Conservation (phyloP, 2,329 filamentous ascomycete species). For the Lachnellula hyalina region DNA sequence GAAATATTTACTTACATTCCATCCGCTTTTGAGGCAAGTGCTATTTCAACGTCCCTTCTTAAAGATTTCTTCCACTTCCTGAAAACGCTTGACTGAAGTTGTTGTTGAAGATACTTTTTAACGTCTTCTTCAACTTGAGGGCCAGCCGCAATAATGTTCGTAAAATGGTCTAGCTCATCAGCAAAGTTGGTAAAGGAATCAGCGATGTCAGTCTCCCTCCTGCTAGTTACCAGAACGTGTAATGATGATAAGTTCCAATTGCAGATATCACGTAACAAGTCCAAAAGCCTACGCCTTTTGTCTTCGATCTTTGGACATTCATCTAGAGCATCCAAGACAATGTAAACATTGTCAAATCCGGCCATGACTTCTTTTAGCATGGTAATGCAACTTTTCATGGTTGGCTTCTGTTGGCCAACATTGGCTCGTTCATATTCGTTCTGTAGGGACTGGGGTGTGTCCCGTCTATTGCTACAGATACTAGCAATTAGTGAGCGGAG, state of each 20-base stretch:
- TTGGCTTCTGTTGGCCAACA: conserved; percentile 7
- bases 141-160: not conserved
- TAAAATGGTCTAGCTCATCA: not conserved
- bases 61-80: not conserved
- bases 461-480: conserved; percentile 9
- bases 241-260: not conserved
- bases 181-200: not conserved
- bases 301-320: conserved; percentile 11
- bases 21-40: conserved; percentile 1
- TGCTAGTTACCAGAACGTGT: conserved; percentile 18
- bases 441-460: conserved; percentile 1
- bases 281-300: not conserved
- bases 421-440: conserved; percentile 1
- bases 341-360: conserved; percentile 7
- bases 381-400: not conserved
- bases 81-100: not conserved
- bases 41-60: not conserved
- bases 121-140: conserved; percentile 2
- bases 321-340: conserved; percentile 17
- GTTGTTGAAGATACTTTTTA: conserved; percentile 1
- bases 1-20: conserved; percentile 4
- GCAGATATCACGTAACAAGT: not conserved
- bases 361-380: conserved; percentile 4
- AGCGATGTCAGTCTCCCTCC: conserved; percentile 26
- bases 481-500: conserved; percentile 8